Base-by-base conservation (phyloP, 2,329 filamentous ascomycete genomes). In the Elsinoe australis region DNA sequence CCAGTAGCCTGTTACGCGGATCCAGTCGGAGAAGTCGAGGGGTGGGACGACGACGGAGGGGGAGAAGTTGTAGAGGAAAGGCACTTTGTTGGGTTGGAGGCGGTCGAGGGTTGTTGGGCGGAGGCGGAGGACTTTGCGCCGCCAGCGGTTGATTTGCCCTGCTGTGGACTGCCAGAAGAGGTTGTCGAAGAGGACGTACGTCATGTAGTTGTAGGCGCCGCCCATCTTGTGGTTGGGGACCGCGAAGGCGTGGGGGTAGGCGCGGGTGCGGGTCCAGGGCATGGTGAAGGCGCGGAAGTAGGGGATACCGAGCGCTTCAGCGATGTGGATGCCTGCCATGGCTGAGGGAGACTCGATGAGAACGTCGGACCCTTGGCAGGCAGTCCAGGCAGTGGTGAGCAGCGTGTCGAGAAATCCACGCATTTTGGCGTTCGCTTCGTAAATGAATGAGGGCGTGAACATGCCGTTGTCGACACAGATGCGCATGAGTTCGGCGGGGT, bases 261-360 rank as follows among this genome's bases (percentile, higher is more conserved):
- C 88, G 47, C 92, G 77, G 12, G 92, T 98, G 41, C 89, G 81
- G 0, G 92, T 95, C 92, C 92, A 98, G 0, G 92, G 92, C 92
- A 98, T 98, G 14, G 88, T 94, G 62, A 98, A 98, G 0, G 89
- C 90, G 49, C 92, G 81, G 71, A 96, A 96, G 65, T 98, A 98
- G 0, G 92, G 92, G 35, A 98, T 94, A 10, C 79, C 75, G 1
- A 98, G 74, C 18, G 88, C 87, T 67, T 98, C 92, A 1, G 92
- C 92, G 55, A 98, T 94, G 64, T 98, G 92, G 47, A 98, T 95
- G 19, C 92, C 92, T 0, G 85, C 88, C 92, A 98, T 98, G 10
- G 92, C 88, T 50, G 87, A 94, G 0, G 92, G 92, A 38, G 87
- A 94, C 64, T 98, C 92, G 52, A 98, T 95, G 31, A 98, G 72